Evolutionary conservation across 202 grass and related monocot genomes (phyloP).

Genomic region (Thinopyrum obtusiflorum): DNA sequence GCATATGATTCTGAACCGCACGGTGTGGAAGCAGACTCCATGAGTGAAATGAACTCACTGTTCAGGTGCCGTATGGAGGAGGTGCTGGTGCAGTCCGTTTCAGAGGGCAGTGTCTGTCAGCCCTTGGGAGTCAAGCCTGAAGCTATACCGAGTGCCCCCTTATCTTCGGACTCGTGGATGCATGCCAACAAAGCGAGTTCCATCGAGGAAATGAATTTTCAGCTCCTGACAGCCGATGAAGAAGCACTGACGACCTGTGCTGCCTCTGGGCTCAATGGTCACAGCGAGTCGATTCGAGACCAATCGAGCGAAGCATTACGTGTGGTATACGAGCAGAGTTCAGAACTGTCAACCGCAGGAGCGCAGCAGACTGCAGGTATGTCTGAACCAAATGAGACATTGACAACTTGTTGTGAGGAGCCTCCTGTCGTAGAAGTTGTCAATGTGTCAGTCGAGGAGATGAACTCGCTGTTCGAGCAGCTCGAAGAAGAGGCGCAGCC

Average conservation of each 20-base stretch:
- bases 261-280: background rate
- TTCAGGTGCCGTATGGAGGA: constrained; percentile 48
- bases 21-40: constrained; percentile 24
- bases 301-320: background rate
- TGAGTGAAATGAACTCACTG: constrained; percentile 24
- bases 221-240: background rate
- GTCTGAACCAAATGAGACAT: constrained; percentile 3
- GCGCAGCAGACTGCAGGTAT: background rate
- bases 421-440: constrained; percentile 26
- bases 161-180: background rate
- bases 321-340: background rate
- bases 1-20: background rate
- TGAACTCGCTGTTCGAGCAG: constrained; percentile 13
- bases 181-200: constrained; percentile 2
- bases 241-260: background rate
- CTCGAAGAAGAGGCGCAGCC: background rate
- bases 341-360: background rate
- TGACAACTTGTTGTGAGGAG: background rate
- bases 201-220: background rate
- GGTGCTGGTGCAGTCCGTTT: constrained; percentile 39
- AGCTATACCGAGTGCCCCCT: background rate
- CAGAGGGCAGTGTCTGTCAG: constrained; percentile 25
- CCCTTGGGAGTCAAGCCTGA: constrained; percentile 28
- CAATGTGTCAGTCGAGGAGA: constrained; percentile 5
- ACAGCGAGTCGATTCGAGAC: background rate